Evolutionary conservation across 2,329 filamentous ascomycete species (phyloP), one percentile per base, ranked within the genome.

Genomic region (Tolypocladium guangdongense): DNA sequence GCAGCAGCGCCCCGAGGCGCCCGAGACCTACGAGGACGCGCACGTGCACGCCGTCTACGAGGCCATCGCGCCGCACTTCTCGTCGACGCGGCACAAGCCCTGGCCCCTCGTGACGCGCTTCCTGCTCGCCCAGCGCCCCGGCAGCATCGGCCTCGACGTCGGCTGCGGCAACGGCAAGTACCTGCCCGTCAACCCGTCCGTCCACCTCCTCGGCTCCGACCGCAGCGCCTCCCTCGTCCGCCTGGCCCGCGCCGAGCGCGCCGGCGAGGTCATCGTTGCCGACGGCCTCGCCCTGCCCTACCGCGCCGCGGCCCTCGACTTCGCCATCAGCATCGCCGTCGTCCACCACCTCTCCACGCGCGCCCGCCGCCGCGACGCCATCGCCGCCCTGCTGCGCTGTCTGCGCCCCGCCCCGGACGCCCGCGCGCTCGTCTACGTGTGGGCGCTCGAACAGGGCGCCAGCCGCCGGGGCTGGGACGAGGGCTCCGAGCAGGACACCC

Each of bases 161-260:
- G 93, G 93, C 56, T 97, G 93, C 71, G 93, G 93, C 55, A 99
- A 99, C 72, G 93, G 93, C 60, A 97, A 97, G 76, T 96, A 97
- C 68, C 75, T 97, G 56, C 75, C 80, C 56, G 87, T 95, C 54
- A 95, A 95, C 70, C 78, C 77, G 24, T 71, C 81, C 61, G 72
- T 96, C 49, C 90, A 88, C 72, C 86, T 96, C 52, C 68, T 97
- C 55, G 92, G 84, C 54, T 92, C 87, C 53, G 93, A 97, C 74
- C 82, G 90, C 74, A 95, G 82, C 62, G 76, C 74, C 27, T 72
- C 76, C 54, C 76, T 83, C 36, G 73, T 78, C 49, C 66, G 68
- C 37, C 74, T 83, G 52, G 78, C 81, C 52, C 66, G 71, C 49
- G 54, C 60, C 50, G 58, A 57, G 45, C 56, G 59, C 27, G 80